Evolutionary conservation across 176 grass and related monocot species (phyloP).

Genomic region (Eragrostis curvula): DNA sequence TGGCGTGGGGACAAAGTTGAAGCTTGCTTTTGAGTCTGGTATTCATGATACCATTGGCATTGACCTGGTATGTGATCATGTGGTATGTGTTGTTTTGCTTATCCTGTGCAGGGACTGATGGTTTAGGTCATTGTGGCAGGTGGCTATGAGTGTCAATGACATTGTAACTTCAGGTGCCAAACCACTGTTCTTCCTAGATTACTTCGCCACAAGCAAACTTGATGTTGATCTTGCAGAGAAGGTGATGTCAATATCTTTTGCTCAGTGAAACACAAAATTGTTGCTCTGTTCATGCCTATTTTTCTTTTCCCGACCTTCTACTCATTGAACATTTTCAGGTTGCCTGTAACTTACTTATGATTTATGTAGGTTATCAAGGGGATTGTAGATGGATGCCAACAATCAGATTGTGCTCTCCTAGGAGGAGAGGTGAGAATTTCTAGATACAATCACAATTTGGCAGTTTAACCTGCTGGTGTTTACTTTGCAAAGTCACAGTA

Average conservation of each 20-base stretch:
- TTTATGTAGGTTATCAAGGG: conserved; percentile 82
- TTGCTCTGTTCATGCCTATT: not conserved
- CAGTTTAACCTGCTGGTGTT: not conserved
- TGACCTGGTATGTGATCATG: conserved; percentile 66
- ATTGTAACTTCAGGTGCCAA: conserved; percentile 92
- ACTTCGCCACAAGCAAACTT: conserved; percentile 85
- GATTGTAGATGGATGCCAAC: conserved; percentile 87
- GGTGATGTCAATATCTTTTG: conserved; percentile 44
- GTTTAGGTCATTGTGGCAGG: conserved; percentile 43
- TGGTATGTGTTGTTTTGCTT: not conserved
- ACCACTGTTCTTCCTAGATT: conserved; percentile 97
- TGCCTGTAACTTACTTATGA: not conserved
- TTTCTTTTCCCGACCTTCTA: not conserved
- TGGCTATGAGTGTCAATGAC: conserved; percentile 99
- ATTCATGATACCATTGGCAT: conserved; percentile 97
- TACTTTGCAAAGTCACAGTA: not conserved
- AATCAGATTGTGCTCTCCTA: conserved; percentile 78
- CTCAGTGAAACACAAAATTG: not conserved
- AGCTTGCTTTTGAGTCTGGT: conserved; percentile 96
- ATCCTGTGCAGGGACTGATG: not conserved
- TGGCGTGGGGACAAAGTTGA: conserved; percentile 94
- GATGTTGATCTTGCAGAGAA: conserved; percentile 97
- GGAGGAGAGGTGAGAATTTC: conserved; percentile 80
- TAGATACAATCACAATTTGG: not conserved
- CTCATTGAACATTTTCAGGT: not conserved